These are phyloP conservation scores for Medicago arabica DNA, from an alignment of 306 rosid species.

Conservation along the genomic window DNA sequence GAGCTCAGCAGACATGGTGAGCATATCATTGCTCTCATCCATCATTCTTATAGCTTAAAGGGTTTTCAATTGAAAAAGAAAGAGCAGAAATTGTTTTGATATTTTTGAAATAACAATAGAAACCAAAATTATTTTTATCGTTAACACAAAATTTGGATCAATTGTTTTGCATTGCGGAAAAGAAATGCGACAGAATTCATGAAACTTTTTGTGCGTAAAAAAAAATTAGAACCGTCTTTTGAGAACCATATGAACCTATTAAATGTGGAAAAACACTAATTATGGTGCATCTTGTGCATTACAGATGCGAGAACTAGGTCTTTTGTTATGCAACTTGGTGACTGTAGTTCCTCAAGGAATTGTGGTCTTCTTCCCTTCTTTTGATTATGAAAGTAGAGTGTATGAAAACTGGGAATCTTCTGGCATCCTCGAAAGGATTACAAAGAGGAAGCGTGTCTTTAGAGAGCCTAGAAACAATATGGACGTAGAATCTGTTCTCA, in stretches of 20 bases:
- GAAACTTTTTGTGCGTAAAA: not conserved
- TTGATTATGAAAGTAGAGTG: slow-evolving; percentile 82
- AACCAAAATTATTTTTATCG: not conserved
- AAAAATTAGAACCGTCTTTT: not conserved
- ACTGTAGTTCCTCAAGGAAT: slow-evolving; percentile 86
- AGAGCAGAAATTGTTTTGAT: not conserved
- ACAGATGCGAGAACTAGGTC: slow-evolving; percentile 87
- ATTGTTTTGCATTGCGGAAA: not conserved
- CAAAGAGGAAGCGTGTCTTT: slow-evolving; percentile 75
- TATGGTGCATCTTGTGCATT: slow-evolving; percentile 42
- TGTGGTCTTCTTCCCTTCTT: slow-evolving; percentile 94
- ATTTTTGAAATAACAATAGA: not conserved
- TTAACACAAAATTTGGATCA: not conserved
- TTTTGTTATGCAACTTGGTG: slow-evolving; percentile 80
- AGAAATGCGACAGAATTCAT: not conserved
- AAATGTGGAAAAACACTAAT: slow-evolving; percentile 27
- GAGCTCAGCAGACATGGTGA: slow-evolving; percentile 67
- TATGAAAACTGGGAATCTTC: slow-evolving; percentile 79
- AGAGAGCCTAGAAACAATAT: slow-evolving; percentile 90
- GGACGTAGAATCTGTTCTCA: slow-evolving; percentile 83
- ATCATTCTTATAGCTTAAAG: not conserved
- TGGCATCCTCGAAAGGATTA: slow-evolving; percentile 82
- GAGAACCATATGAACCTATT: not conserved
- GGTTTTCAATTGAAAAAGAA: too few relatives aligned
- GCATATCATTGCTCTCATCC: slow-evolving; percentile 39